Evolutionary conservation across 148 eudicot genomes (phyloP).

Genomic region (Camellia sinensis): DNA sequence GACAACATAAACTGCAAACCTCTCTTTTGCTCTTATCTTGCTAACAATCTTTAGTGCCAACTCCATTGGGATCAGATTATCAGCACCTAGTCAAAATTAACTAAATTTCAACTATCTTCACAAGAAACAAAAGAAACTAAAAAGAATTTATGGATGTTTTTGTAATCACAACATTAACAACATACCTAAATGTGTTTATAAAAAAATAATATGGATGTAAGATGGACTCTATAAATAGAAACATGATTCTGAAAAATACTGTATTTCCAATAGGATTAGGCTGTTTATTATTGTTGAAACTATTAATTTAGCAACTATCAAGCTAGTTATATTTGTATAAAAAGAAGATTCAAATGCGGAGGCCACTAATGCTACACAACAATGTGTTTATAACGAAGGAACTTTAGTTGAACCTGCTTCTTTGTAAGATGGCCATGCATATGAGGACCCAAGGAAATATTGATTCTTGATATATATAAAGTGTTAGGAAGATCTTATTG

Average conservation of each 20-base stretch:
- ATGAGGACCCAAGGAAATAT: too few relatives aligned
- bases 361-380: slow-evolving; percentile 7
- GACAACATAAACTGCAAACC: too few relatives aligned
- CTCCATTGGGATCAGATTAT: too few relatives aligned
- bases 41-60: too few relatives aligned
- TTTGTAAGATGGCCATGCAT: slow-evolving; percentile 49
- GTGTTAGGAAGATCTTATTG: slow-evolving; percentile 49
- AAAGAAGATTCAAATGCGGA: too few relatives aligned
- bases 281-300: not conserved
- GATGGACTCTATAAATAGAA: not conserved
- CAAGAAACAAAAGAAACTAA: too few relatives aligned
- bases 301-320: too few relatives aligned
- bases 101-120: too few relatives aligned
- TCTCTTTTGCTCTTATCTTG: too few relatives aligned
- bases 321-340: too few relatives aligned
- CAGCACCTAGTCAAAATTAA: too few relatives aligned
- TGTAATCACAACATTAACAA: not conserved
- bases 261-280: not conserved
- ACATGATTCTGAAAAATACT: not conserved
- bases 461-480: slow-evolving; percentile 58
- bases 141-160: not conserved
- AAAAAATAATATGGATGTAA: not conserved
- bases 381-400: not conserved
- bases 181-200: not conserved
- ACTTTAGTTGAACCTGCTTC: slow-evolving; percentile 35